Base-by-base conservation (phyloP, 768 basidiomycete genomes). In the Gymnopilus junonius region DNA sequence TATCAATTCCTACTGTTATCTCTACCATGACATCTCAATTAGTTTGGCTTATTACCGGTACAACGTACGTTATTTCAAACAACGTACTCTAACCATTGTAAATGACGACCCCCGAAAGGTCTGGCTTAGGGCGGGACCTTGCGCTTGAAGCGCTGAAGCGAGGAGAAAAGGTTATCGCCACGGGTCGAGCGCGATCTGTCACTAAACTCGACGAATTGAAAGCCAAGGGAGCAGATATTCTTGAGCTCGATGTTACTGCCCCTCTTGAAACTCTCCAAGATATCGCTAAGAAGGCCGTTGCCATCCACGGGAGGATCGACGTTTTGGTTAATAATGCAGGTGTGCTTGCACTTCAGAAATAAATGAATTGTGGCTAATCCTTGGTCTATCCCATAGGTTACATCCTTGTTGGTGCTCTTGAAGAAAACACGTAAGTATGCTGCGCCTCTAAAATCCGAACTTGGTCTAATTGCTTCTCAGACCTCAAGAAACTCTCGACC, bases 121-220 rank as follows among this genome's bases (percentile, higher is more conserved):
- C n/a, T n/a, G n/a, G n/a, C n/a, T n/a, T 82, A 20, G 82, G 82
- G 2, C 74, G 76, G 8, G 69, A 77, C 1, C 70, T 83, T 20
- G 77, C 80, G 0, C 67, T 78, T 14, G 75, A 75, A 42, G 78
- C 79, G 5, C 75, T 85, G 37, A 76, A 75, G 6, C 77, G 83
- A 4, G 81, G 81, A 15, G 83, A 85, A 61, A 78, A 78, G 32
- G 83, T 83, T 7, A 81, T 84, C 53, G 83, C 82, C 1, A 83
- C 84, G 12, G 79, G 78, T 0, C 73, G 81, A 5, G 72, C 65
- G 10, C 77, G 81, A 43, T 76, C 76, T 12, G 58, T 79, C 14
- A 67, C 74, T 45, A 77, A 77, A 54, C 73, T 80, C 27, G 73
- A 74, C 1, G 75, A 79, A 32, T 71, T 84, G n/a, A 75, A 76